A percentile compares a stretch with the other conserved stretches of the same genome.
These are phyloP conservation scores for Moesziomyces parantarcticus DNA, from an alignment of 1,284 basidiomycete species.

Conservation along the genomic window DNA sequence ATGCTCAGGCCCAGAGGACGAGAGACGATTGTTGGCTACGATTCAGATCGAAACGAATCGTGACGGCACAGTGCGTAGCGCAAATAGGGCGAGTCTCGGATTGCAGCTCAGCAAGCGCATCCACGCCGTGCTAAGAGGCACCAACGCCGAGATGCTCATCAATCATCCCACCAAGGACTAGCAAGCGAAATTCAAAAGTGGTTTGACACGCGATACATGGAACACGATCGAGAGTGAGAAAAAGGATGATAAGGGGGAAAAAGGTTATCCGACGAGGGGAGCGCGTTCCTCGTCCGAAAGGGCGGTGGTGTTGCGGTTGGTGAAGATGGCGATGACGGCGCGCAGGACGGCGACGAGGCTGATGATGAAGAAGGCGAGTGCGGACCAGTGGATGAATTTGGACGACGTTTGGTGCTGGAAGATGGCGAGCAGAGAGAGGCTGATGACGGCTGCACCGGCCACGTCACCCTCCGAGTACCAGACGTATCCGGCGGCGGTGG, in stretches of 20 bases:
- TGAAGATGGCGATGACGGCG: constrained; percentile 74
- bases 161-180: constrained; percentile 35
- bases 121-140: constrained; percentile 24
- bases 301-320: constrained; percentile 70
- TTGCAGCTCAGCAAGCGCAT: constrained; percentile 40
- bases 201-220: too few relatives aligned
- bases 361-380: constrained; percentile 85
- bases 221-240: background rate
- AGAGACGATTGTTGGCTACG: constrained; percentile 11
- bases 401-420: constrained; percentile 69
- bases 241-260: background rate
- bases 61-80: constrained; percentile 31
- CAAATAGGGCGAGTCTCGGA: constrained; percentile 24
- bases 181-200: background rate
- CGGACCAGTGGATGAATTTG: constrained; percentile 86
- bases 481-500: constrained; percentile 86
- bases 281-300: constrained; percentile 83
- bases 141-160: constrained; percentile 31
- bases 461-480: constrained; percentile 88
- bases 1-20: constrained; percentile 17
- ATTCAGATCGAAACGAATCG: constrained; percentile 30
- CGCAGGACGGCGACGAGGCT: constrained; percentile 85
- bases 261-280: constrained; percentile 72
- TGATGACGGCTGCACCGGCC: constrained; percentile 84
- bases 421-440: constrained; percentile 76